Evolutionary conservation across 1,139 yeast species (phyloP).

Genomic region (Meyerozyma elateridarum): DNA sequence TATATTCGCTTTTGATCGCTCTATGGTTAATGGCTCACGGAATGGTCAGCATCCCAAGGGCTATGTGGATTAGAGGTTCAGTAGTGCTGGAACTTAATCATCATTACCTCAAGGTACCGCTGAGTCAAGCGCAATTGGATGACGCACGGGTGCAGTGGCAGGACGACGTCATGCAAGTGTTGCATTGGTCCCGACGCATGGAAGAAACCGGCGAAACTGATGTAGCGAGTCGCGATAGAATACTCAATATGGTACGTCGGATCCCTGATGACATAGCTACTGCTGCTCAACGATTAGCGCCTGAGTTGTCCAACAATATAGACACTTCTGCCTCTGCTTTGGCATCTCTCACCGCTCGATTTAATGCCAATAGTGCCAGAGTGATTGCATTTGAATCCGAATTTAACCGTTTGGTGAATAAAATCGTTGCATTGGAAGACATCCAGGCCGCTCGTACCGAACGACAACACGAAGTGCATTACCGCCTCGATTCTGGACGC

Average conservation of each 20-base stretch:
- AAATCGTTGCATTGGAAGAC: slow-evolving; percentile 40
- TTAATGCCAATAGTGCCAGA: slow-evolving; percentile 36
- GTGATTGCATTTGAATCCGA: slow-evolving; percentile 40
- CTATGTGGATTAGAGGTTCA: slow-evolving; percentile 48
- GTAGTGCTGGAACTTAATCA: slow-evolving; percentile 34
- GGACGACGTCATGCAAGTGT: slow-evolving; percentile 63
- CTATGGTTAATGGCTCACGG: slow-evolving; percentile 88
- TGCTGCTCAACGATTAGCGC: slow-evolving; percentile 30
- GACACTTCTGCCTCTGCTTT: slow-evolving; percentile 30
- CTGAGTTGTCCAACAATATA: slow-evolving; percentile 14
- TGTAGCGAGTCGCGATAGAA: slow-evolving; percentile 39
- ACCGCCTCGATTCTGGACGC: slow-evolving; percentile 20
- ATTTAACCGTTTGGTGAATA: slow-evolving; percentile 29
- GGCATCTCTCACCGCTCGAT: slow-evolving; percentile 31
- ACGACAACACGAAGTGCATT: slow-evolving; percentile 18
- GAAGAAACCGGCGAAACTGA: slow-evolving; percentile 13
- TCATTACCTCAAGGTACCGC: slow-evolving; percentile 53
- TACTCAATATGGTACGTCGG: slow-evolving; percentile 24
- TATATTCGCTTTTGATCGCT: slow-evolving; percentile 72
- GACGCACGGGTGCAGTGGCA: slow-evolving; percentile 61
- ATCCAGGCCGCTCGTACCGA: slow-evolving; percentile 28
- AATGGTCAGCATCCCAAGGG: slow-evolving; percentile 60
- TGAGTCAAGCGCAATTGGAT: slow-evolving; percentile 54
- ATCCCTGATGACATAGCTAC: slow-evolving; percentile 36
- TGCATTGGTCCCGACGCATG: slow-evolving; percentile 37